These are phyloP conservation scores for Penicillium glabrum DNA, from an alignment of 2,329 filamentous ascomycete genomes.

Conservation along the genomic window DNA sequence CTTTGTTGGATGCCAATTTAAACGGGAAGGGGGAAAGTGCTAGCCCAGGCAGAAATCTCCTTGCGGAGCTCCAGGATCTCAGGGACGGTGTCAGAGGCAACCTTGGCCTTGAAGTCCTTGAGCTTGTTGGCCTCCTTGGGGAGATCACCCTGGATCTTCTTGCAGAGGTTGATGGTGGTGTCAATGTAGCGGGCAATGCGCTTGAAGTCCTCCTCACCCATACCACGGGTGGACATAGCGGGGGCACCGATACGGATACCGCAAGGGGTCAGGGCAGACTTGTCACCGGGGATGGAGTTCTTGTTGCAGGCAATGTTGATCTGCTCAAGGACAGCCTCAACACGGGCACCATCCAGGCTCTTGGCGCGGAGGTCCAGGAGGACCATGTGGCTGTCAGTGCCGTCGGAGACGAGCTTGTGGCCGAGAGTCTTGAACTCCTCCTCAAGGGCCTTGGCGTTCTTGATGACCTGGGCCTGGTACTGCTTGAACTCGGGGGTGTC, in stretches of 20 bases:
- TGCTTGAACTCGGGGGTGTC: slow-evolving; percentile 85
- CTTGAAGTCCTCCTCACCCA: slow-evolving; percentile 89
- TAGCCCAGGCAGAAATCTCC: slow-evolving; percentile 87
- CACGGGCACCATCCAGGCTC: slow-evolving; percentile 82
- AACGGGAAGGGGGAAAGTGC: slow-evolving; percentile 82
- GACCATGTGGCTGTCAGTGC: slow-evolving; percentile 96
- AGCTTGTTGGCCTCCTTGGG: slow-evolving; percentile 99
- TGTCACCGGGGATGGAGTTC: slow-evolving; percentile 97
- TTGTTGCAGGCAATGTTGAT: slow-evolving; percentile 99
- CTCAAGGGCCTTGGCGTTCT: slow-evolving; percentile 87
- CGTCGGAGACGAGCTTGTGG: slow-evolving; percentile 88
- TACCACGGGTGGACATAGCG: slow-evolving; percentile 95
- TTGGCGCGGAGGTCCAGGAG: slow-evolving; percentile 89
- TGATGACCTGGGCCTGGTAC: slow-evolving; percentile 87
- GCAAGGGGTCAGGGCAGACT: slow-evolving; percentile 89
- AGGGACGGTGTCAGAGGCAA: slow-evolving; percentile 71
- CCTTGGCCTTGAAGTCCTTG: slow-evolving; percentile 98
- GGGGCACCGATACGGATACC: slow-evolving; percentile 96
- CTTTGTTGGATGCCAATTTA: slow-evolving; percentile 26
- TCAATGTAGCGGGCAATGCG: slow-evolving; percentile 89
- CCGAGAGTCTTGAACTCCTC: slow-evolving; percentile 67
- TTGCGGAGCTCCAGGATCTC: slow-evolving; percentile 84
- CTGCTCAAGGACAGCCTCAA: slow-evolving; percentile 93
- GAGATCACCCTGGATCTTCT: slow-evolving; percentile 77
- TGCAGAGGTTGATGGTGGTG: slow-evolving; percentile 82